phyloP scores from a whole-genome alignment of 768 basidiomycete genomes.

The Tricholoma sp. region DNA sequence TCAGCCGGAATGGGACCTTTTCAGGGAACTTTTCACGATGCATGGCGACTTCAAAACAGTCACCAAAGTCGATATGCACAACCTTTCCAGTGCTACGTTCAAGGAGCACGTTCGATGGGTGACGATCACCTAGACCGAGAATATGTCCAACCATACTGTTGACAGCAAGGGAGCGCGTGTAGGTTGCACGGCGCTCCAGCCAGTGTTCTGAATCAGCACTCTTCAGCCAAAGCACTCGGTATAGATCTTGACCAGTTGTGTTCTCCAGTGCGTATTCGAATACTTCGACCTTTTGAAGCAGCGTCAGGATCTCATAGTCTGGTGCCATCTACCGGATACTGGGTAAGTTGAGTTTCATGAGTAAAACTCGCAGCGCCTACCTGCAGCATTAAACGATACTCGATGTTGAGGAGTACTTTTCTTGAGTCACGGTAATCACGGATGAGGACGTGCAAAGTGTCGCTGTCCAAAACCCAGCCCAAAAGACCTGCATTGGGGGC shows the following conservation, averaged over 20 bases:
- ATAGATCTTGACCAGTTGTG: conserved; percentile 96
- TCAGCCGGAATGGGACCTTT: conserved; percentile 96
- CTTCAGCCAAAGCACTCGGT: conserved; percentile 95
- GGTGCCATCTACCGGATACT: conserved; percentile 81
- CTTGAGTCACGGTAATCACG: conserved; percentile 94
- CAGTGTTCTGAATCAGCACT: conserved; percentile 94
- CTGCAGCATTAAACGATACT: conserved; percentile 98
- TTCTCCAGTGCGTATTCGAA: conserved; percentile 99
- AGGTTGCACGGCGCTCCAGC: conserved; percentile 93
- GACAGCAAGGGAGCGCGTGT: conserved; percentile 91
- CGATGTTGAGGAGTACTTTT: conserved; percentile 95
- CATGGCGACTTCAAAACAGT: conserved; percentile 98
- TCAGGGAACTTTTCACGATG: conserved; percentile 98
- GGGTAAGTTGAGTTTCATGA: not conserved
- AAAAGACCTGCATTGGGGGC: conserved; percentile 93
- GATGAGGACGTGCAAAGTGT: conserved; percentile 94
- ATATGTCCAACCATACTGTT: conserved; percentile 99
- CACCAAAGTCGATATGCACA: conserved; percentile 96
- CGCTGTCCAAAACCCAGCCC: conserved; percentile 94
- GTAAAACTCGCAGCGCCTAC: conserved; percentile 32
- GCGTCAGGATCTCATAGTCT: conserved; percentile 90
- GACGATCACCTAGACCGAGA: conserved; percentile 93
- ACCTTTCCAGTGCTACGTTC: conserved; percentile 91
- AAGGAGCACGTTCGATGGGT: conserved; percentile 92
- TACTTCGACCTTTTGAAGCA: conserved; percentile 97